Conservation (phyloP, 1,284 basidiomycete species). For the Golubevia pallescens region DNA sequence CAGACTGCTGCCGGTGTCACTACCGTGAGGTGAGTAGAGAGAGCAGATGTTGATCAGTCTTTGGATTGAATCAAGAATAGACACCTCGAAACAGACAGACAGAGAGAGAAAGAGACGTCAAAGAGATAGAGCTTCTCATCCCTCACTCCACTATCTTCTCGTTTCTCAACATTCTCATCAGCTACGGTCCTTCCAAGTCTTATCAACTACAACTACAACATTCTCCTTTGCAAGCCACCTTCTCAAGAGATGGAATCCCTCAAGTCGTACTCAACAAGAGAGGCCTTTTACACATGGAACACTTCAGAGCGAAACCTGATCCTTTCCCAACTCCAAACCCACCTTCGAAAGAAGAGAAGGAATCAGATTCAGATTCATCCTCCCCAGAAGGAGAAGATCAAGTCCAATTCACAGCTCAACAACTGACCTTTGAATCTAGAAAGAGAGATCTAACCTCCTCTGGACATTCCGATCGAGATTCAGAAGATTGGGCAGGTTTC, state of each 20-base stretch:
- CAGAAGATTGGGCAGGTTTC: constrained; percentile 46
- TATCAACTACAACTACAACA: constrained; percentile 31
- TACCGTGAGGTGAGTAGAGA: too few relatives aligned
- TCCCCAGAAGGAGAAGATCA: constrained; percentile 21
- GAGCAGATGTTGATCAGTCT: too few relatives aligned
- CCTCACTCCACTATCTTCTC: constrained; percentile 14
- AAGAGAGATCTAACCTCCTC: constrained; percentile 32
- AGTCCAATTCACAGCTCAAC: too few relatives aligned
- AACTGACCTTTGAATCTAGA: constrained; percentile 35
- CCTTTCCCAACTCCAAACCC: constrained; percentile 34
- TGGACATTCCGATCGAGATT: constrained; percentile 13
- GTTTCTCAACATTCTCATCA: constrained; percentile 1
- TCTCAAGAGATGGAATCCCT: constrained; percentile 75
- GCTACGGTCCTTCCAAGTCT: constrained; percentile 26
- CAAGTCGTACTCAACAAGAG: constrained; percentile 89
- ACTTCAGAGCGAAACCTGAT: constrained; percentile 70
- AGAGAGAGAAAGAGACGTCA: too few relatives aligned
- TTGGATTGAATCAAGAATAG: too few relatives aligned
- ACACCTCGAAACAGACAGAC: too few relatives aligned
- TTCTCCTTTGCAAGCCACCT: constrained; percentile 41
- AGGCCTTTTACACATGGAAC: constrained; percentile 94
- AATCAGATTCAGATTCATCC: too few relatives aligned
- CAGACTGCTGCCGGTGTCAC: too few relatives aligned
- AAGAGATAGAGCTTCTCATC: too few relatives aligned
- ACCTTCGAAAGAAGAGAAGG: constrained; percentile 32